A percentile compares a stretch with the other conserved stretches of the same genome.
These are phyloP conservation scores for Diaporthe citri DNA, from an alignment of 2,329 filamentous ascomycete genomes.

Conservation along the genomic window DNA sequence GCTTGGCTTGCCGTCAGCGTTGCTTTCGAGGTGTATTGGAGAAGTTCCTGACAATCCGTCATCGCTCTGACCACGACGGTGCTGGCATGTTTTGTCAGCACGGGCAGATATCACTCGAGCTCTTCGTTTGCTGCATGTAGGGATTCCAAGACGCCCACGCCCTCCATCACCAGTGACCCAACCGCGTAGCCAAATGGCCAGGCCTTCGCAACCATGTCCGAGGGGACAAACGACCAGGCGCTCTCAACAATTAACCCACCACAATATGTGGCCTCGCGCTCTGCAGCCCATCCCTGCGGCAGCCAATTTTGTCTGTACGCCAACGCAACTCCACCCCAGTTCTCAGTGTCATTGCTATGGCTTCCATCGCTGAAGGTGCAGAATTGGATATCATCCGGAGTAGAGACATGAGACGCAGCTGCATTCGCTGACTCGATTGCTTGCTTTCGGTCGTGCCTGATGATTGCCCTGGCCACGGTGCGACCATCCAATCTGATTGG, in stretches of 20 bases:
- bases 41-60: background rate
- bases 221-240: too few relatives aligned
- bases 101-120: background rate
- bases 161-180: background rate
- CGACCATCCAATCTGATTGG: too few relatives aligned
- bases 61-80: background rate
- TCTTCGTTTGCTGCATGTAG: background rate
- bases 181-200: background rate
- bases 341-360: rapidly evolving
- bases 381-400: background rate
- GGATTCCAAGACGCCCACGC: background rate
- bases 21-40: background rate
- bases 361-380: background rate
- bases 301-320: background rate
- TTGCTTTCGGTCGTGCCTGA: background rate
- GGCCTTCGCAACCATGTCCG: background rate
- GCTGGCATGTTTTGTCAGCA: background rate
- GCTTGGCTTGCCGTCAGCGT: too few relatives aligned
- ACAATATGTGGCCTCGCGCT: too few relatives aligned
- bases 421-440: background rate
- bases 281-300: background rate
- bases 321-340: background rate
- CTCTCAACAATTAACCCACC: too few relatives aligned
- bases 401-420: background rate
- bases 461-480: background rate